A percentile compares a stretch with the other conserved stretches of the same genome.
Conservation (phyloP, 768 basidiomycete species). For the Boletus subcaerulescens region DNA sequence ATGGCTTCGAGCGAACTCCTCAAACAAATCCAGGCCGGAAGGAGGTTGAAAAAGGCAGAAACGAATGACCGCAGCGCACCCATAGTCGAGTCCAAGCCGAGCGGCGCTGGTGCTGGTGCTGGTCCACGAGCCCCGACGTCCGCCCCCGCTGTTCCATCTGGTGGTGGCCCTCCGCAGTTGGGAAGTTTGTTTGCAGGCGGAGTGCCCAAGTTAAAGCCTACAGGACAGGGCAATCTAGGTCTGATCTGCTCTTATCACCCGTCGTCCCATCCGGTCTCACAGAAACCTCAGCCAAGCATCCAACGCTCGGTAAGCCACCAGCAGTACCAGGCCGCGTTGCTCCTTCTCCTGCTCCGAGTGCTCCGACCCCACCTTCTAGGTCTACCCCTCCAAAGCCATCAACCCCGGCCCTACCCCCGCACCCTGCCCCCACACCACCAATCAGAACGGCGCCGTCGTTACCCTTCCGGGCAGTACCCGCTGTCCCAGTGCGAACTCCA, state of each 20-base stretch:
- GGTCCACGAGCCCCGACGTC: slow-evolving; percentile 22
- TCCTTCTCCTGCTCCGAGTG: slow-evolving; percentile 26
- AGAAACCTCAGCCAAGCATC: slow-evolving; percentile 50
- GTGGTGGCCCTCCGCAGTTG: slow-evolving; percentile 71
- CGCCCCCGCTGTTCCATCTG: slow-evolving; percentile 19
- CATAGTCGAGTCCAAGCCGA: slow-evolving; percentile 45
- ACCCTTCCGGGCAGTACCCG: slow-evolving; percentile 39
- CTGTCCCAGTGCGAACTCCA: slow-evolving; percentile 43
- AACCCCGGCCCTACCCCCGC: slow-evolving; percentile 34
- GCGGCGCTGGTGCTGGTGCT: slow-evolving; percentile 42
- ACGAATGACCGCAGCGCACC: slow-evolving; percentile 84
- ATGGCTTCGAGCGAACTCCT: slow-evolving; percentile 80
- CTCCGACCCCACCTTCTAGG: slow-evolving; percentile 31
- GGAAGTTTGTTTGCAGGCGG: slow-evolving; percentile 88
- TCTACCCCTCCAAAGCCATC: slow-evolving; percentile 29
- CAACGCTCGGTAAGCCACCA: slow-evolving; percentile 64
- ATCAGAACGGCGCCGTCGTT: slow-evolving; percentile 34
- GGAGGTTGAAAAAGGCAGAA: slow-evolving; percentile 73
- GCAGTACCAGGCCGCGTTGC: slow-evolving; percentile 52
- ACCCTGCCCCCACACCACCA: slow-evolving; percentile 31
- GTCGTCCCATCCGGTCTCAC: slow-evolving; percentile 6
- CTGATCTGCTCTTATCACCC: slow-evolving; percentile 18
- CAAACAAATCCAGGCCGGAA: slow-evolving; percentile 81
- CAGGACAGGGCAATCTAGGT: slow-evolving; percentile 63
- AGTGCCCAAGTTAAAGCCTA: slow-evolving; percentile 84